Evolutionary conservation across 2,329 filamentous ascomycete genomes (phyloP), one percentile per base, ranked within the genome.

Genomic region (Ceratocystis harringtonii): DNA sequence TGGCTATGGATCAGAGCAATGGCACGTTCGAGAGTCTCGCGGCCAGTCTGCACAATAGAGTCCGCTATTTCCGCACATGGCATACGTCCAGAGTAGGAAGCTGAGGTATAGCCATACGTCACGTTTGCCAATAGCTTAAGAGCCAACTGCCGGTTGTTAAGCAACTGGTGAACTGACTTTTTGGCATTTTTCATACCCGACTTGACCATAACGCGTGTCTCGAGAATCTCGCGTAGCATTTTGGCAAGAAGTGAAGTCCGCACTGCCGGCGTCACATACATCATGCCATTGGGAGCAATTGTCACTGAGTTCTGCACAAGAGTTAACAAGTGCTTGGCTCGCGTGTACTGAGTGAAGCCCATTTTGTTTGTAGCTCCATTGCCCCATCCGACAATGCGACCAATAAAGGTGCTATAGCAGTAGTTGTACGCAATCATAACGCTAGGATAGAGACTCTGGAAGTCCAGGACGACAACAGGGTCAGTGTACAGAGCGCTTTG

Each of bases 361-460:
- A 43, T 85, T 80, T 69, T 92, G 84, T 76, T 97, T 96, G 77
- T 90, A 92, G 50, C 52, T 10, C 60, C 41, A 36, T 83, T 85
- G n/a, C 90, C 84, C 92, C 92, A 96, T 70, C 85, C 84, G 32
- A 85, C 83, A 48, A 96, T 85, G 36, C 94, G 84, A 0, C 94
- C 94, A 0, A 97, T 80, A 70, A 92, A 99, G 0, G 94, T 99
- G 0, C 94, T 97, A 73, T 99, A 99, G 76, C 94, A 99, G 73
- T 96, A 94, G 72, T 99, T 99, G 78, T 99, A 97, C 0, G 94
- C 94, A 72, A 99, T 97, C 91, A 99, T 96, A 68, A 97, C 87
- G 74, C 92, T 96, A 0, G 94, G 94, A 70, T 99, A 99, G 61
- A 99, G 77, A 67, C 90, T 95, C 72, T 97, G 92, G 69, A 99